Evolutionary conservation across 768 basidiomycete genomes (phyloP).

Genomic region (Leccinum truebloodii): DNA sequence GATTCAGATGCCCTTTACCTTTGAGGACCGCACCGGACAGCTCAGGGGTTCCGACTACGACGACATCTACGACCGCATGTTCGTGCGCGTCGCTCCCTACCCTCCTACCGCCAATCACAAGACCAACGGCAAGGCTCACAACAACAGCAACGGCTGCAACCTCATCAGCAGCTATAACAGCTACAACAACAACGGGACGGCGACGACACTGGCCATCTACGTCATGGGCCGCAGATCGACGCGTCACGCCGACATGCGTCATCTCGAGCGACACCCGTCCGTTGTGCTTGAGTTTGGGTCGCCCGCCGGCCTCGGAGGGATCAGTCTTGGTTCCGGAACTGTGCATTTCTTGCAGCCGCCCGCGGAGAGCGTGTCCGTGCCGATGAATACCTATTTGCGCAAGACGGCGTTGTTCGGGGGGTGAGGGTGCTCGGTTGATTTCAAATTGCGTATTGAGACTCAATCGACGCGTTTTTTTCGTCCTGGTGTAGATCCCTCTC

Average conservation of each 20-base stretch:
- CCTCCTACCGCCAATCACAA: constrained; percentile 36
- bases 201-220: constrained; percentile 55
- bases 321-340: constrained; percentile 23
- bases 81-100: constrained; percentile 58
- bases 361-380: constrained; percentile 42
- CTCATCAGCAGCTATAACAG: background rate
- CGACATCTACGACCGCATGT: constrained; percentile 76
- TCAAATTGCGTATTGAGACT: background rate
- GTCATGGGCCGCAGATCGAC: constrained; percentile 66
- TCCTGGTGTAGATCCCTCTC: constrained; percentile 53
- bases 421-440: constrained; percentile 40
- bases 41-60: constrained; percentile 64
- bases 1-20: constrained; percentile 49
- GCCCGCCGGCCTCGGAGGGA: constrained; percentile 56
- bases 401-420: constrained; percentile 66
- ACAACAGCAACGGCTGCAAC: background rate
- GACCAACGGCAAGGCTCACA: background rate
- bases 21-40: constrained; percentile 69
- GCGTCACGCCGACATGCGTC: constrained; percentile 54
- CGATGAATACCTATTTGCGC: constrained; percentile 64
- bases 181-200: background rate
- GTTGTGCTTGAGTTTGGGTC: constrained; percentile 59
- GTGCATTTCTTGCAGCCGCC: constrained; percentile 46
- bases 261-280: constrained; percentile 52
- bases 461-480: background rate